Conservation (phyloP, 352 stramenopile genomes). For the Phytophthora kernoviae region DNA sequence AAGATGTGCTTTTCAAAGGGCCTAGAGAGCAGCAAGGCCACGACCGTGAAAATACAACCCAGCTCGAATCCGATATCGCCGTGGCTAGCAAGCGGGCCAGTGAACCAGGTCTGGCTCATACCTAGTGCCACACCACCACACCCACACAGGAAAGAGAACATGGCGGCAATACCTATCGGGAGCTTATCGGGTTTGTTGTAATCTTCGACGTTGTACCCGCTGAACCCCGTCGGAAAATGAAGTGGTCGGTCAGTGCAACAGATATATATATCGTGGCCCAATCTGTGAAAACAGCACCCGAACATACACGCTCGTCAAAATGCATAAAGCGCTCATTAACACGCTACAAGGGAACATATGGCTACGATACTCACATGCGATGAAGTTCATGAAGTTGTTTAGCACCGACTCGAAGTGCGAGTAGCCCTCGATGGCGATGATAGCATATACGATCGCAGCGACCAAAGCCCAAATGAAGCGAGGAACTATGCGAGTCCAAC, state of each 20-base stretch:
- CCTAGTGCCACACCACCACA: constrained; percentile 33
- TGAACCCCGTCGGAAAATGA: constrained; percentile 43
- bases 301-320: too few species aligned
- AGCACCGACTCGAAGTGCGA: constrained; percentile 45
- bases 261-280: constrained; percentile 43
- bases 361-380: too few species aligned
- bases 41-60: constrained; percentile 33
- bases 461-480: constrained; percentile 43
- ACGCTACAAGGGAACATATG: too few species aligned
- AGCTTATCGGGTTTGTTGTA: constrained; percentile 42
- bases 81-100: constrained; percentile 26
- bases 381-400: constrained; percentile 61
- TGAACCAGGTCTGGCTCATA: constrained; percentile 53
- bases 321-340: too few species aligned
- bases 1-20: constrained; percentile 8
- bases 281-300: too few species aligned
- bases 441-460: constrained; percentile 34
- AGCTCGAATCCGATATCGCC: constrained; percentile 48
- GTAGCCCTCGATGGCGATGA: constrained; percentile 42
- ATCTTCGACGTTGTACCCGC: constrained; percentile 41
- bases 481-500: constrained; percentile 33
- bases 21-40: constrained; percentile 16
- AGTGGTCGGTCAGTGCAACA: constrained; percentile 37
- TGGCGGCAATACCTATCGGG: constrained; percentile 36
- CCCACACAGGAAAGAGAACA: constrained; percentile 41